Conservation (phyloP, 75 land plant species). For the Chamaecyparis obtusa region DNA sequence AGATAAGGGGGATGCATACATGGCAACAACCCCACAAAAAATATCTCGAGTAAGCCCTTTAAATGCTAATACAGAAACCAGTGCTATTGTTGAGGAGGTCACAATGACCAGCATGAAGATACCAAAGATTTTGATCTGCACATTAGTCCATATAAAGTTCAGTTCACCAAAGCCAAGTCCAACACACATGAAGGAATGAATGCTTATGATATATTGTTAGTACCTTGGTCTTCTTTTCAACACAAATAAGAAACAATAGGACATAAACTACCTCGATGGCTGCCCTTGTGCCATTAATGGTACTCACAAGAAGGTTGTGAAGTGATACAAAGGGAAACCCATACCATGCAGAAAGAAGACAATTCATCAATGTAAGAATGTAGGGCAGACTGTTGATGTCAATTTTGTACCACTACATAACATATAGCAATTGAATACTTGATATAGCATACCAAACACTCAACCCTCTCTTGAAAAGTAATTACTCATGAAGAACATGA, state of each 20-base stretch:
- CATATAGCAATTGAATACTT: too few relatives aligned
- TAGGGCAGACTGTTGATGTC: too few relatives aligned
- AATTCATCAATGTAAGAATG: conserved; percentile 74
- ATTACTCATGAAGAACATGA: too few relatives aligned
- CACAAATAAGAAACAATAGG: conserved; percentile 49
- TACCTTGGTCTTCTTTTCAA: conserved; percentile 38
- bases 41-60: neutral
- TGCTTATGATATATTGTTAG: neutral
- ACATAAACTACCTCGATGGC: conserved; percentile 59
- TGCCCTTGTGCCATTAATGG: conserved; percentile 80
- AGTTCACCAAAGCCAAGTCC: neutral
- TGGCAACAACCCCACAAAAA: conserved; percentile 16
- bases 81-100: conserved; percentile 33
- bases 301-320: conserved; percentile 52
- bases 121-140: conserved; percentile 26
- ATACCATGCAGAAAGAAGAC: conserved; percentile 80
- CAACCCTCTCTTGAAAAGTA: too few relatives aligned
- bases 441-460: too few relatives aligned
- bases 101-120: conserved; percentile 28
- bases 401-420: too few relatives aligned
- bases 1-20: conserved; percentile 45
- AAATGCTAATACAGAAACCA: conserved; percentile 6
- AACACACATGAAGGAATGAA: neutral
- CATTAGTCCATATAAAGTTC: neutral
- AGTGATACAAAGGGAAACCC: conserved; percentile 63